Evolutionary conservation across 305 asterid species (phyloP).

Genomic region (Fraxinus baroniana): DNA sequence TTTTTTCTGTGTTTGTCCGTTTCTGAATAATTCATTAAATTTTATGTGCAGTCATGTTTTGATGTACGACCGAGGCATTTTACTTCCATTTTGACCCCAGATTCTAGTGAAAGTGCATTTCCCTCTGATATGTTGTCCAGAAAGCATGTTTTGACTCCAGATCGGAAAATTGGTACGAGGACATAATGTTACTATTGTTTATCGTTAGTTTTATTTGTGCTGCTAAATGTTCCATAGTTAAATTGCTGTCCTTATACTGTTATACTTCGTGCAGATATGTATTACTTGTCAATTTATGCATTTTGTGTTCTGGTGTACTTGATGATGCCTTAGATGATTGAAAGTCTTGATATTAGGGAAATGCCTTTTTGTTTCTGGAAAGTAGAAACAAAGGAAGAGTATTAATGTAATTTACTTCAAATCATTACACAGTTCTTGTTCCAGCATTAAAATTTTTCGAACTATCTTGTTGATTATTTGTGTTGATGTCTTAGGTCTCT

Average conservation of each 20-base stretch:
- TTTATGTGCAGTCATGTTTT: conserved; percentile 34
- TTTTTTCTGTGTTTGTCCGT: neutral
- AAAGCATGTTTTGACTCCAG: conserved; percentile 43
- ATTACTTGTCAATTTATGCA: neutral
- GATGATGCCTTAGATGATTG: neutral
- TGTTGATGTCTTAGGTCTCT: conserved; percentile 52
- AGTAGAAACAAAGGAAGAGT: neutral
- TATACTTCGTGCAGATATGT: neutral
- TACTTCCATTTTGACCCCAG: conserved; percentile 55
- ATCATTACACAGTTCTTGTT: neutral
- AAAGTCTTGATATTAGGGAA: neutral
- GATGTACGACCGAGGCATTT: conserved; percentile 41
- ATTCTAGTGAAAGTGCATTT: conserved; percentile 50
- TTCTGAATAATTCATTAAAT: conserved; percentile 7
- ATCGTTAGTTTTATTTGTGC: neutral
- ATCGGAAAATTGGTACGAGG: conserved; percentile 57
- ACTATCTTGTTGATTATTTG: conserved; percentile 8
- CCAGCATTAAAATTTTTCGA: neutral
- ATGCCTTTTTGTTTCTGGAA: neutral
- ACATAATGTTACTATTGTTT: neutral
- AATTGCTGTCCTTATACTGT: neutral
- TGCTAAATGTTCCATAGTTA: neutral
- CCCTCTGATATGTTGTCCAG: conserved; percentile 53
- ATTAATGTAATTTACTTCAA: neutral
- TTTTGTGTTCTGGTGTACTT: neutral